A percentile compares a stretch with the other conserved stretches of the same genome.
Conservation (phyloP, 805 yeast genomes). For the Ogataea polymorpha region DNA sequence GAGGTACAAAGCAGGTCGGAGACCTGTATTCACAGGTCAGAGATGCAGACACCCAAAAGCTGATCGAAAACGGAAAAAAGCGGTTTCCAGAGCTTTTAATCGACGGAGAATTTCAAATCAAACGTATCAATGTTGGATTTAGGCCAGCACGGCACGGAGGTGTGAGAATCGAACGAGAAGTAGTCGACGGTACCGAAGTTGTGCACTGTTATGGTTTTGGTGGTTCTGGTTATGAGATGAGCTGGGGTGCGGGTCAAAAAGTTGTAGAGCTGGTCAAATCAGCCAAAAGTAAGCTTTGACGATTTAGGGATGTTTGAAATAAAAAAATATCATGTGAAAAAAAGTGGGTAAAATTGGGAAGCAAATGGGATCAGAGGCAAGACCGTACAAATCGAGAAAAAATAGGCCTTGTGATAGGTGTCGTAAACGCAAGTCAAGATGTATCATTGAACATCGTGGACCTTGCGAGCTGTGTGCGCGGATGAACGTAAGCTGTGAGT, state of each 20-base stretch:
- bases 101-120: constrained; percentile 40
- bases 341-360: neutral
- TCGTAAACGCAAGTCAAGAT: constrained; percentile 14
- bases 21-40: constrained; percentile 36
- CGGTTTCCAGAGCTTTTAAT: constrained; percentile 51
- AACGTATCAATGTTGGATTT: constrained; percentile 58
- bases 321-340: too few species aligned
- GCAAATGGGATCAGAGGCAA: neutral
- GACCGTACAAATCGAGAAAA: constrained; percentile 18
- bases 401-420: constrained; percentile 19
- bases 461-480: constrained; percentile 15
- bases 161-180: constrained; percentile 31
- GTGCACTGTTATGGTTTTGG: constrained; percentile 73
- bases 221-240: constrained; percentile 59
- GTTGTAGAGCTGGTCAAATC: constrained; percentile 32
- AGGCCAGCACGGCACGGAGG: constrained; percentile 66
- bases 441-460: constrained; percentile 11
- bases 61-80: constrained; percentile 40
- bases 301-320: neutral
- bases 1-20: constrained; percentile 62
- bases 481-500: constrained; percentile 10
- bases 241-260: constrained; percentile 54
- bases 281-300: constrained; percentile 10
- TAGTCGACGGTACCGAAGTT: constrained; percentile 26
- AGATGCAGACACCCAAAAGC: constrained; percentile 43